Evolutionary conservation across 2,329 filamentous ascomycete genomes (phyloP).

Genomic region (Beauveria asiatica): DNA sequence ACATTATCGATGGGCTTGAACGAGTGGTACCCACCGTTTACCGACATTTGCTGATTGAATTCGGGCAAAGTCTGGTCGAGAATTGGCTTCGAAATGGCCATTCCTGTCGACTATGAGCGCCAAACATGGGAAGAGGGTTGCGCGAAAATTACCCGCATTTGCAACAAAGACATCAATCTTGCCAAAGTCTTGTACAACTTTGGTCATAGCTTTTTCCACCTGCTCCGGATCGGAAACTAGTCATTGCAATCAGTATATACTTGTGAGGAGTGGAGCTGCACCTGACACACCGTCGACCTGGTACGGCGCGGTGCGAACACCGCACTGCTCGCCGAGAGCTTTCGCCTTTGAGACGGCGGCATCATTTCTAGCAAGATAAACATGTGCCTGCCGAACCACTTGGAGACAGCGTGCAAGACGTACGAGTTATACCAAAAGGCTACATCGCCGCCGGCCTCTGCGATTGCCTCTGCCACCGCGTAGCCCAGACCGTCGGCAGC

Average conservation of each 20-base stretch:
- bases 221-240: slow-evolving; percentile 32
- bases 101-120: slow-evolving; percentile 20
- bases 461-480: slow-evolving; percentile 36
- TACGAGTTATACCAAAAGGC: slow-evolving; percentile 24
- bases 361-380: slow-evolving; percentile 19
- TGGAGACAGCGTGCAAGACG: background rate
- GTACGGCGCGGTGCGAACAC: slow-evolving; percentile 20
- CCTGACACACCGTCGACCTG: background rate
- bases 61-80: slow-evolving; percentile 44
- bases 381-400: no score
- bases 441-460: slow-evolving; percentile 35
- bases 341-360: slow-evolving; percentile 28
- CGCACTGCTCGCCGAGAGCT: slow-evolving; percentile 20
- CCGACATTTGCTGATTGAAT: slow-evolving; percentile 41
- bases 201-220: slow-evolving; percentile 25
- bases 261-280: background rate
- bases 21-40: slow-evolving; percentile 36
- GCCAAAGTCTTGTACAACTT: slow-evolving; percentile 31
- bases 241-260: background rate
- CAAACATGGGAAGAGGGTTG: background rate
- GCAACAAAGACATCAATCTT: slow-evolving; percentile 34
- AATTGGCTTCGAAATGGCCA: slow-evolving; percentile 46
- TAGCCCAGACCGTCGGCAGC: slow-evolving; percentile 37
- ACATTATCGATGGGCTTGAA: background rate
- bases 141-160: slow-evolving; percentile 28